Base-by-base conservation (phyloP, 2,329 filamentous ascomycete species). In the Fusarium abutilonis region DNA sequence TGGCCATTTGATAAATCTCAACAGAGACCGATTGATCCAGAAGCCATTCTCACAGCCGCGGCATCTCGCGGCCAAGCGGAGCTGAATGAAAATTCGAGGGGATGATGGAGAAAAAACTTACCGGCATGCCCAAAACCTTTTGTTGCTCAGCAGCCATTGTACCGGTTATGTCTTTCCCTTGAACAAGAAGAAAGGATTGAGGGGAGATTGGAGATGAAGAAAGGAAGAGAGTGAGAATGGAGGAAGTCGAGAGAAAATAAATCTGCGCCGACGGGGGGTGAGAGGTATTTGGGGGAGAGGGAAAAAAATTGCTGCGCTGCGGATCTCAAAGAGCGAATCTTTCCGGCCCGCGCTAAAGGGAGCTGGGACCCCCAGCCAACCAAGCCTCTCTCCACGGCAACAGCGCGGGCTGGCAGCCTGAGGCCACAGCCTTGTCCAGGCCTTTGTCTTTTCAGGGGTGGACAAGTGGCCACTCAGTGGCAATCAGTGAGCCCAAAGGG, bases 41-140 rank as follows among this genome's bases (percentile, higher is more conserved):
- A 44, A 38, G 42, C 31, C 47, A 53, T 55, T 31, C 64, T 70
- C 68, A 69, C 69, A 52, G 51, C 60, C 66, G 70, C 71, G 73
- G 67, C 66, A 72, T 72, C 71, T 72, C 63, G 68, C 51, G 50
- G 58, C 58, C 47, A 51, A 60, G 36, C 19, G 26, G 55, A 57
- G 44, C 39, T 47, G 17, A 29, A 41, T 29, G 13, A 19, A 14
- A 29, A 17, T 49, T 60, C 29, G 28, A 49, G 23, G 39, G 63
- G 45, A 45, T 46, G 45, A 60, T 42, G 55, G 56, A 40, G 51
- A 35, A 11, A 48, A 45, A 55, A 82, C 84, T 83, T 83, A 89
- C 86, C 77, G 85, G 84, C 84, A 89, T 88, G 84, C 86, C 86
- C 83, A 88, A 73, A 73, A 89, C 81, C 77, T 80, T 84, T 70